Base-by-base conservation (phyloP, 768 basidiomycete genomes). In the Hericium coralloides region DNA sequence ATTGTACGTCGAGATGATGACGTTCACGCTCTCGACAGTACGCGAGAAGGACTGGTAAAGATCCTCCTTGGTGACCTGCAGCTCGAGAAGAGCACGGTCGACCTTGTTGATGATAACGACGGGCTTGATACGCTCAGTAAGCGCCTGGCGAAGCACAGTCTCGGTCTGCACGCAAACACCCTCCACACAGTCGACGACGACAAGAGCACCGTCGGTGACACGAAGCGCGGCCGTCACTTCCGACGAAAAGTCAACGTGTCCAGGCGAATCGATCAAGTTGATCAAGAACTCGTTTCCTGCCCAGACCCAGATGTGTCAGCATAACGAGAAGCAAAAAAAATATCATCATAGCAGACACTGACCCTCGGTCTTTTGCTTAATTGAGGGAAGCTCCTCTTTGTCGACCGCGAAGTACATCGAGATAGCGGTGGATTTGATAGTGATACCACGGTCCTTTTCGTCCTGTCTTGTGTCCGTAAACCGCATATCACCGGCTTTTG, bases 61-160 rank as follows among this genome's bases (percentile, higher is more conserved):
- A 61, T 88, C 86, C 73, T 99, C 97, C 78, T 98, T 98, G 72
- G 83, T 77, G 64, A 98, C 91, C 73, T 99, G 97, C 50, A 99
- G 85, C 75, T 99, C 97, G 67, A 99, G 91, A 53, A 99, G 84
- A 58, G 97, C 97, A 69, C 97, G 95, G 76, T 99, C 97, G 68
- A 99, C 94, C 80, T 99, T 99, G 86, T 99, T 99, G 78, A 99
- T 97, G 76, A 98, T 85, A 67, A 98, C 85, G 68, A 99, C 97
- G 63, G 97, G 97, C 79, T 97, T 98, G 80, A 99, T 98, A 73
- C 97, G 94, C 79, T 99, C 97, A 43, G 86, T 83, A 47, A 99
- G 83, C 55, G 97, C 91, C 70, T 99, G 97, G 65, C 97, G 93
- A 57, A 99, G 83, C 57, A 99, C 97, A 15, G 97, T 99, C 79